phyloP scores from a whole-genome alignment of 352 stramenopile species.

The Phytopythium montanum region DNA sequence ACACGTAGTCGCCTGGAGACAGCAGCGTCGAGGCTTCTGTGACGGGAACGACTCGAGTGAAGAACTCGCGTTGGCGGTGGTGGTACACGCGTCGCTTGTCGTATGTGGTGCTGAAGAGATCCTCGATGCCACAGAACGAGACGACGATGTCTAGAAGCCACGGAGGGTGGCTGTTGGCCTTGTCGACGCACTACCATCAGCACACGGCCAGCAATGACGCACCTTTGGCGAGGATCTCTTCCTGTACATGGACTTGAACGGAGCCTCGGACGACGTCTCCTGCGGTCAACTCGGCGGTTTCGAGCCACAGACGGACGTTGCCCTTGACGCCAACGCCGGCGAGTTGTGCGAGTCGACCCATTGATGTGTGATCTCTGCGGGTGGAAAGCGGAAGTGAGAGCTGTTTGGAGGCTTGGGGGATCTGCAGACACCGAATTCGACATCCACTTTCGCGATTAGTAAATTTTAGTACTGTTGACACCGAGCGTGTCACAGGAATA shows the following conservation, averaged over 20 bases:
- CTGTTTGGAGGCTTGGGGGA: no score
- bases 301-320: constrained; percentile 20
- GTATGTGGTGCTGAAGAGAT: background rate
- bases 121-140: background rate
- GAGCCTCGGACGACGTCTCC: constrained; percentile 22
- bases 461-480: background rate
- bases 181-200: no score
- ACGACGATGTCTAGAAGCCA: background rate
- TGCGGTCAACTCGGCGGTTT: constrained; percentile 15
- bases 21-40: background rate
- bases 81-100: background rate
- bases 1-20: background rate
- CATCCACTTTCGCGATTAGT: background rate
- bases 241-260: constrained; percentile 19
- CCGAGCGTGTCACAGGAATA: background rate
- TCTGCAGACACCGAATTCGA: background rate
- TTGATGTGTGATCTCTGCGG: background rate
- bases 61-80: background rate
- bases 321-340: constrained; percentile 18
- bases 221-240: constrained; percentile 23
- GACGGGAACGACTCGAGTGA: background rate
- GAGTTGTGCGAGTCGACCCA: constrained; percentile 18
- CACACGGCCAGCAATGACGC: background rate
- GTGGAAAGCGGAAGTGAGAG: background rate
- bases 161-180: no score